A percentile compares a stretch with the other conserved stretches of the same genome.
Conservation (phyloP, 1,284 basidiomycete genomes). For the Sanghuangporus weigelae region DNA sequence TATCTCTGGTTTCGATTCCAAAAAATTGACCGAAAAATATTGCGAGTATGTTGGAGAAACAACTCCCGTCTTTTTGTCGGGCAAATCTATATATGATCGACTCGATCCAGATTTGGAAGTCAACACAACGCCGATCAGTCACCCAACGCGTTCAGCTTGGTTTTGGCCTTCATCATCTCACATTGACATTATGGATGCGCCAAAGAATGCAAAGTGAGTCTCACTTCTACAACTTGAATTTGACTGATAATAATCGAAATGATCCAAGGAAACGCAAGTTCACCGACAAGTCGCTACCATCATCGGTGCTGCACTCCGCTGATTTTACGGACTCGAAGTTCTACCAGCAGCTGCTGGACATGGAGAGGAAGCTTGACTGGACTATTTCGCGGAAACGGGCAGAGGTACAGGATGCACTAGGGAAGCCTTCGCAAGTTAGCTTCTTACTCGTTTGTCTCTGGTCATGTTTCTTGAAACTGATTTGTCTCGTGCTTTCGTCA, state of each 20-base stretch:
- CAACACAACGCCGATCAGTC: not conserved
- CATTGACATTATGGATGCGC: constrained; percentile 13
- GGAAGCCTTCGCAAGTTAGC: constrained; percentile 50
- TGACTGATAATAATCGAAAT: not conserved
- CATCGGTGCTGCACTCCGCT: constrained; percentile 59
- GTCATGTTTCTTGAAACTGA: not conserved
- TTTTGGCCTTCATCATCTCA: not conserved
- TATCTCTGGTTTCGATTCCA: not conserved
- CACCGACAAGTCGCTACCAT: constrained; percentile 45
- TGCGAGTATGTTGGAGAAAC: too few relatives aligned
- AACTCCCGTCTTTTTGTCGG: too few relatives aligned
- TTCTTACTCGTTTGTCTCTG: not conserved
- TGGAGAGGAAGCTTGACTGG: constrained; percentile 94
- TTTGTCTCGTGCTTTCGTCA: constrained; percentile 27
- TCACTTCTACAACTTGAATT: not conserved
- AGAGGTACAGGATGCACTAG: constrained; percentile 82
- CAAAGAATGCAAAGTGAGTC: constrained; percentile 13
- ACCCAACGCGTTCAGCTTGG: not conserved
- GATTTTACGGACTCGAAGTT: constrained; percentile 80
- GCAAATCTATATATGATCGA: not conserved
- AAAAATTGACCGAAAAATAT: too few relatives aligned
- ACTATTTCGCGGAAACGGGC: constrained; percentile 87
- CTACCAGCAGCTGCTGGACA: constrained; percentile 82
- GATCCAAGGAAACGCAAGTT: not conserved
- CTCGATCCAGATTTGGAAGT: not conserved